These are phyloP conservation scores for Mercurialis annua DNA, from an alignment of 345 rosid genomes.

Conservation along the genomic window DNA sequence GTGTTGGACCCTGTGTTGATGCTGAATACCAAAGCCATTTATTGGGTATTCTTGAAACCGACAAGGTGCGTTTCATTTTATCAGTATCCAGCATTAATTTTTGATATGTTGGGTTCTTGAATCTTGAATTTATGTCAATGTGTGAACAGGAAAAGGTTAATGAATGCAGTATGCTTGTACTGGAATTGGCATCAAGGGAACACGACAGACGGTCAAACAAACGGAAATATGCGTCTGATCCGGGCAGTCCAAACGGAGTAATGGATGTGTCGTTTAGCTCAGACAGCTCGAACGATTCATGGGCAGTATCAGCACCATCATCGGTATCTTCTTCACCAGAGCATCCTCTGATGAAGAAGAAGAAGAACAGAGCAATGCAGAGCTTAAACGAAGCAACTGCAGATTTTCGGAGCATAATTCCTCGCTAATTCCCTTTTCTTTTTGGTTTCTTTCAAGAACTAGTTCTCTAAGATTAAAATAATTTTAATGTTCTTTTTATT, in stretches of 20 bases:
- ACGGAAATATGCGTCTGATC: conserved; percentile 58
- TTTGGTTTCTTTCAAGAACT: conserved; percentile 6
- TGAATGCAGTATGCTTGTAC: conserved; percentile 49
- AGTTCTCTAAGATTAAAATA: conserved; percentile 25
- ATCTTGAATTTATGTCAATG: background rate
- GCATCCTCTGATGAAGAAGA: conserved; percentile 52
- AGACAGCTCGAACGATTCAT: conserved; percentile 51
- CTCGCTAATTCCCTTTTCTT: conserved; percentile 28
- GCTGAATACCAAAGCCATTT: conserved; percentile 52
- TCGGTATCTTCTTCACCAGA: conserved; percentile 61
- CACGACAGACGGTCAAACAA: conserved; percentile 29
- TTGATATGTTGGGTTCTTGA: background rate
- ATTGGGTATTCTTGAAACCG: conserved; percentile 48
- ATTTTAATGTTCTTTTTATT: conserved; percentile 2
- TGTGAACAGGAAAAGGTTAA: conserved; percentile 52
- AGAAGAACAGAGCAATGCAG: conserved; percentile 38
- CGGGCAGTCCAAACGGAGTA: conserved; percentile 65
- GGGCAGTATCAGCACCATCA: conserved; percentile 37
- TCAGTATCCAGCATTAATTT: background rate
- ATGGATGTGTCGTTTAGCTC: conserved; percentile 58
- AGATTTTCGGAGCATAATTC: conserved; percentile 30
- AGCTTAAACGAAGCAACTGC: conserved; percentile 23
- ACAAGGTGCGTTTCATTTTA: conserved; percentile 42
- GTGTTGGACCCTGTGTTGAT: conserved; percentile 49
- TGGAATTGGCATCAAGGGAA: conserved; percentile 30